Evolutionary conservation across 2,329 filamentous ascomycete species (phyloP).

Genomic region (Botryotinia narcissicola): DNA sequence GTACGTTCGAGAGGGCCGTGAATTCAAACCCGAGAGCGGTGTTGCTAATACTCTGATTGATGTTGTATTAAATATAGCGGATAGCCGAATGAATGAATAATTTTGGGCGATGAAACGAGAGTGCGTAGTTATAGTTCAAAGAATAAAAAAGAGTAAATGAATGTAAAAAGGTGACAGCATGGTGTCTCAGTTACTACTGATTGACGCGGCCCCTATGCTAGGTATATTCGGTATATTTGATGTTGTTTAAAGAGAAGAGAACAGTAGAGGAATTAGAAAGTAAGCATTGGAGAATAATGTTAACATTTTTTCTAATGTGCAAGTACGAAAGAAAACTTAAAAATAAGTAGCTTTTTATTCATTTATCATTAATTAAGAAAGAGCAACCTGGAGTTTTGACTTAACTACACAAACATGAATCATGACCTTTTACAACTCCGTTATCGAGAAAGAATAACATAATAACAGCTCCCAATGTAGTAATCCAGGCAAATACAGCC

Average conservation of each 20-base stretch:
- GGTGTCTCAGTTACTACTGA: constrained; percentile 20
- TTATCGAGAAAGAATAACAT: constrained; percentile 3
- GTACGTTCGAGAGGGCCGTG: background rate
- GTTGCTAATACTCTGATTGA: background rate
- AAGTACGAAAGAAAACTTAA: background rate
- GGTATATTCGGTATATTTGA: constrained; percentile 15
- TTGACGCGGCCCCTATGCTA: constrained; percentile 11
- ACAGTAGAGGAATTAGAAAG: background rate
- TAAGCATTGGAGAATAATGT: background rate
- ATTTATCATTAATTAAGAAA: constrained; percentile 21
- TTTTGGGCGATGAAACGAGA: background rate
- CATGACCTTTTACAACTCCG: constrained; percentile 1
- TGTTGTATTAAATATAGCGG: background rate
- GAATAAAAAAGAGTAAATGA: constrained; percentile 11
- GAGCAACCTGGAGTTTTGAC: constrained; percentile 4
- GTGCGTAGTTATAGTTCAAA: background rate
- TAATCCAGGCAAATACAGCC: background rate
- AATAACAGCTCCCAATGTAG: constrained; percentile 10
- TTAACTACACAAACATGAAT: constrained; percentile 19
- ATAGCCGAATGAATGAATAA: background rate
- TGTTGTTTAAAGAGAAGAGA: background rate
- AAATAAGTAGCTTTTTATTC: constrained; percentile 16
- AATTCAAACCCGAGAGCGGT: background rate
- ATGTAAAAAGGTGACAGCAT: constrained; percentile 10
- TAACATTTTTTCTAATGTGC: background rate